A percentile compares a stretch with the other conserved stretches of the same genome.
Evolutionary conservation across 1,284 basidiomycete species (phyloP).

Genomic region (Somion occarium): DNA sequence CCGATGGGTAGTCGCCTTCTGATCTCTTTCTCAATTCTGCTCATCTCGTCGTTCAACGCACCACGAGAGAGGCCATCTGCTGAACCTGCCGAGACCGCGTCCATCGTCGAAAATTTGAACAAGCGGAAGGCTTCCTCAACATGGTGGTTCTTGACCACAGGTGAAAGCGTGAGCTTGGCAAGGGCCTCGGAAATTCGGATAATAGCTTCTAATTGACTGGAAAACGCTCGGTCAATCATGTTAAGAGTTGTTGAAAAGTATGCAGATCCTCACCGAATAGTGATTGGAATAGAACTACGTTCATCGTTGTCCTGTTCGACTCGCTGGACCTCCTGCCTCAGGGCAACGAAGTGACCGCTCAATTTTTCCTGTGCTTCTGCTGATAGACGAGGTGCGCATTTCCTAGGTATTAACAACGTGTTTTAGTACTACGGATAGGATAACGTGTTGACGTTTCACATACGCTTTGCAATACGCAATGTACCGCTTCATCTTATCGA

Average conservation of each 20-base stretch:
- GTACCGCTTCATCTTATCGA: constrained; percentile 99
- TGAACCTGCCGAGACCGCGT: constrained; percentile 91
- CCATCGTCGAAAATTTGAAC: constrained; percentile 99
- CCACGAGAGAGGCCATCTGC: constrained; percentile 92
- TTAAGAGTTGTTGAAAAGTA: neutral
- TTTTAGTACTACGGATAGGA: neutral
- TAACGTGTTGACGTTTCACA: constrained; percentile 18
- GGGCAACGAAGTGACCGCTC: constrained; percentile 92
- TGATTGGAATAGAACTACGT: constrained; percentile 96
- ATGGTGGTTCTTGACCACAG: constrained; percentile 87
- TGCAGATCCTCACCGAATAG: constrained; percentile 73
- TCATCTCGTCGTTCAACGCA: constrained; percentile 93
- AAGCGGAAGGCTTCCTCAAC: constrained; percentile 98
- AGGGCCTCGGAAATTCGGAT: constrained; percentile 97
- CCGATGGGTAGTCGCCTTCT: constrained; percentile 88
- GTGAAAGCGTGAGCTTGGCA: constrained; percentile 89
- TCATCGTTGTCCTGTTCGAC: constrained; percentile 98
- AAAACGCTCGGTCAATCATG: constrained; percentile 1
- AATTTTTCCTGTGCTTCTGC: constrained; percentile 95
- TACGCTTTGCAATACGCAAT: constrained; percentile 95
- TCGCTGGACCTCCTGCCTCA: constrained; percentile 94
- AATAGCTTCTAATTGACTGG: constrained; percentile 96
- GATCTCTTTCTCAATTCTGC: constrained; percentile 89
- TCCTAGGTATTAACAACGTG: too few species aligned
- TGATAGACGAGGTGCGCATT: constrained; percentile 94